Percentiles rank a stretch among this genome's conserved stretches.
These are phyloP conservation scores for Acanthochlamys bracteata DNA, from an alignment of 106 monocot species.

Conservation along the genomic window DNA sequence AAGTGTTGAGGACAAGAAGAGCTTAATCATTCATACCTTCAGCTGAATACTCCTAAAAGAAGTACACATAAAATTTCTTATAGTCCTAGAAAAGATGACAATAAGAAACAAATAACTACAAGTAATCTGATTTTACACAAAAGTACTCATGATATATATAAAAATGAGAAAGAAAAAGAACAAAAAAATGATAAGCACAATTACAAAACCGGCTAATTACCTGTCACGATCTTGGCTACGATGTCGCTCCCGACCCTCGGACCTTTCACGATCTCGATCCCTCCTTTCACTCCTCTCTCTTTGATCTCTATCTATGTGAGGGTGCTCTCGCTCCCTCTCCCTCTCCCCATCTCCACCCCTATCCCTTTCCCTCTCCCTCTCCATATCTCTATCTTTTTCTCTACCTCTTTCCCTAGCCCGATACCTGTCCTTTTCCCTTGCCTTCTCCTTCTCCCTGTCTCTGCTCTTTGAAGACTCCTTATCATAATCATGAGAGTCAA, in stretches of 20 bases:
- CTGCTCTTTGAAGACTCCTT: slow-evolving; percentile 44
- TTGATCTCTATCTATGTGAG: not conserved
- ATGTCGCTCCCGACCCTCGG: slow-evolving; percentile 31
- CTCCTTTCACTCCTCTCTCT: slow-evolving; percentile 9
- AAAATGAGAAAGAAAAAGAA: too few species aligned
- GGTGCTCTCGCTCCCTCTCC: slow-evolving; percentile 7
- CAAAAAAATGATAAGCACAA: not conserved
- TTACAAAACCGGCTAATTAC: slow-evolving; percentile 4
- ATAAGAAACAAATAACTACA: too few species aligned
- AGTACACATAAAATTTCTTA: too few species aligned
- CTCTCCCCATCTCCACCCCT: slow-evolving; percentile 18
- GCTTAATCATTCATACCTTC: too few species aligned
- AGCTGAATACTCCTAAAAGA: too few species aligned
- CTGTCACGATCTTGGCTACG: slow-evolving; percentile 36
- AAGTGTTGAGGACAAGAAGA: too few species aligned
- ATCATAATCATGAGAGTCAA: slow-evolving; percentile 35
- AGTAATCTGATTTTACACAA: too few species aligned
- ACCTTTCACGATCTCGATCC: slow-evolving; percentile 16
- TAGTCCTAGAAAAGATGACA: too few species aligned
- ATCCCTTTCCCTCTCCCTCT: slow-evolving; percentile 16
- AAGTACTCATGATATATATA: too few species aligned
- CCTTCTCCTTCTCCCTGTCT: slow-evolving; percentile 7
- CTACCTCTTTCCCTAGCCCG: slow-evolving; percentile 9
- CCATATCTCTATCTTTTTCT: not conserved
- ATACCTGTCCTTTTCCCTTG: not conserved